Evolutionary conservation across 2,329 filamentous ascomycete genomes (phyloP).

Genomic region (Plenodomus tracheiphilus): DNA sequence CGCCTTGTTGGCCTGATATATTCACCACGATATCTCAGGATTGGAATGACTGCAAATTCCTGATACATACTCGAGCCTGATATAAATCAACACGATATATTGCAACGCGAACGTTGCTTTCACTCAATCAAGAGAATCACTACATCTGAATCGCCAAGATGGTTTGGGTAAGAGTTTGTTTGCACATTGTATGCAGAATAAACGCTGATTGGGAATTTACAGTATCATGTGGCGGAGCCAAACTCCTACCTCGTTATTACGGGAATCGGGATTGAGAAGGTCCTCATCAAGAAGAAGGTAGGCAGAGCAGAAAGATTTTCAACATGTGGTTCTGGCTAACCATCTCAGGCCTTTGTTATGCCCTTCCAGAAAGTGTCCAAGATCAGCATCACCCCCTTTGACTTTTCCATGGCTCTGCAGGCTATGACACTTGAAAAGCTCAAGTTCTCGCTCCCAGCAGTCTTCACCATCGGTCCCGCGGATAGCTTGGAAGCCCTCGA

Average conservation of each 20-base stretch:
- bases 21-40: not conserved
- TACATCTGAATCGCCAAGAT: not conserved
- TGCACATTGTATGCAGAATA: not conserved
- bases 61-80: not conserved
- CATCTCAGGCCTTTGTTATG: slow-evolving; percentile 37
- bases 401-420: slow-evolving; percentile 80
- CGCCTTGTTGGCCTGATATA: not conserved
- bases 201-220: not conserved
- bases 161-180: not conserved
- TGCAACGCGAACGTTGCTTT: not conserved
- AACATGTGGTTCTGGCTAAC: slow-evolving; percentile 50
- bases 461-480: slow-evolving; percentile 84
- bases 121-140: not conserved
- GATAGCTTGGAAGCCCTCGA: slow-evolving; percentile 70
- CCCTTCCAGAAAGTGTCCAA: slow-evolving; percentile 47
- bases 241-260: slow-evolving; percentile 89
- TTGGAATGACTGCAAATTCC: not conserved
- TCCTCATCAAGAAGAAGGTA: slow-evolving; percentile 78
- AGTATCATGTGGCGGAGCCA: slow-evolving; percentile 70
- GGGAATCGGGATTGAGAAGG: slow-evolving; percentile 72
- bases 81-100: not conserved
- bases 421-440: slow-evolving; percentile 91
- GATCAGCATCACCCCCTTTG: slow-evolving; percentile 70
- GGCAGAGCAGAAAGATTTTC: not conserved
- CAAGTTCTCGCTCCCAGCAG: slow-evolving; percentile 78